A percentile compares a stretch with the other conserved stretches of the same genome.
These are phyloP conservation scores for Dentipellis fragilis DNA, from an alignment of 768 basidiomycete species.

Conservation along the genomic window DNA sequence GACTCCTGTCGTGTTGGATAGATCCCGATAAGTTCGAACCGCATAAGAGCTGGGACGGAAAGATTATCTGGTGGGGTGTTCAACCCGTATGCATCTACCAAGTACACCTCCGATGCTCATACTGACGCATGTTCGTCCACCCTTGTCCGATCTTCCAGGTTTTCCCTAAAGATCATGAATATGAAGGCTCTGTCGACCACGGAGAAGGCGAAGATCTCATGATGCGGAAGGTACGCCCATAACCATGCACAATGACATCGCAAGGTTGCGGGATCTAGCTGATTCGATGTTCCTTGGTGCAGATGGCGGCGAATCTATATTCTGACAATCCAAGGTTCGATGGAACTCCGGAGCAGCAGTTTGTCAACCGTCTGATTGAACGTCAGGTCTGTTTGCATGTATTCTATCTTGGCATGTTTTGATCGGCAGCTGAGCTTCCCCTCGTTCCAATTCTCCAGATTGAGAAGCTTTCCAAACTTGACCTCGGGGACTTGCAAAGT, in stretches of 20 bases:
- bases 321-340: not conserved
- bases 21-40: not conserved
- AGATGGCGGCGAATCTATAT: slow-evolving; percentile 3
- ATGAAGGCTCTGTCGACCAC: slow-evolving; percentile 1
- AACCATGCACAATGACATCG: not conserved
- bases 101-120: not conserved
- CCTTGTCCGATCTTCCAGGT: not conserved
- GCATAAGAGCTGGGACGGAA: slow-evolving; percentile 1
- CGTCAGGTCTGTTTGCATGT: not conserved
- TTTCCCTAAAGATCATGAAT: not conserved
- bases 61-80: slow-evolving; percentile 1
- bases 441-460: not conserved
- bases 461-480: not conserved
- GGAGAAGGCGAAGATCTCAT: not conserved
- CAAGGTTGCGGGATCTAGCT: too few relatives aligned
- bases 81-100: not conserved
- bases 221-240: not conserved
- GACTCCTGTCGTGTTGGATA: not conserved
- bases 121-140: not conserved
- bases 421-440: not conserved
- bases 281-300: not conserved
- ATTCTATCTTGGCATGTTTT: not conserved
- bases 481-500: not conserved
- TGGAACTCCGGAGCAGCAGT: slow-evolving; percentile 1
- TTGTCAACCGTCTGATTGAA: not conserved